These are phyloP conservation scores for Dactylonectria macrodidyma DNA, from an alignment of 2,329 filamentous ascomycete species.

Conservation along the genomic window DNA sequence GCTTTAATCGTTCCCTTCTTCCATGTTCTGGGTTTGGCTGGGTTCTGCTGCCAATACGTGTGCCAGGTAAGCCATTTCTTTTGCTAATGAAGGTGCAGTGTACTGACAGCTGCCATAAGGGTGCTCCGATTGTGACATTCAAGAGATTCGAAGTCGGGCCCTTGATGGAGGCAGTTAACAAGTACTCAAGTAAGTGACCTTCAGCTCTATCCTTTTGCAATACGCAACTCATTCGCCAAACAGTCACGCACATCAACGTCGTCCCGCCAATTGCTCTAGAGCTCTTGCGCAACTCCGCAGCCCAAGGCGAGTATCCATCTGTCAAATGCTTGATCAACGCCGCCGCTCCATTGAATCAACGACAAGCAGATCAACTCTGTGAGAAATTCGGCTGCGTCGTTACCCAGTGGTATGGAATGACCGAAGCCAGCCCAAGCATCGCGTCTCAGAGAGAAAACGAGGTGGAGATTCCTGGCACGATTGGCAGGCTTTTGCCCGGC, in stretches of 20 bases:
- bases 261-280: constrained; percentile 21
- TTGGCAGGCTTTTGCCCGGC: constrained; percentile 16
- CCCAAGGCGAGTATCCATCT: constrained; percentile 14
- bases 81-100: not conserved
- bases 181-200: constrained; percentile 4
- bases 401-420: constrained; percentile 23
- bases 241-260: constrained; percentile 23
- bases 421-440: constrained; percentile 20
- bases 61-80: not conserved
- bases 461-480: constrained; percentile 11
- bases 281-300: constrained; percentile 12
- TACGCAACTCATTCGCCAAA: not conserved
- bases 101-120: not conserved
- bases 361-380: constrained; percentile 16
- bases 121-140: constrained; percentile 17
- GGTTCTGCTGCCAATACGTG: constrained; percentile 23
- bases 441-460: constrained; percentile 23
- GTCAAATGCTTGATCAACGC: constrained; percentile 21
- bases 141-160: constrained; percentile 15
- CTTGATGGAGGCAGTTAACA: constrained; percentile 12
- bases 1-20: constrained; percentile 25
- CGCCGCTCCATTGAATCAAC: constrained; percentile 20
- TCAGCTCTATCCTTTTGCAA: no score
- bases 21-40: constrained; percentile 16
- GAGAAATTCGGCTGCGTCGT: constrained; percentile 10